A percentile compares a stretch with the other conserved stretches of the same genome.
These are phyloP conservation scores for Yarrowia galli DNA, from an alignment of 1,139 yeast genomes.

Conservation along the genomic window DNA sequence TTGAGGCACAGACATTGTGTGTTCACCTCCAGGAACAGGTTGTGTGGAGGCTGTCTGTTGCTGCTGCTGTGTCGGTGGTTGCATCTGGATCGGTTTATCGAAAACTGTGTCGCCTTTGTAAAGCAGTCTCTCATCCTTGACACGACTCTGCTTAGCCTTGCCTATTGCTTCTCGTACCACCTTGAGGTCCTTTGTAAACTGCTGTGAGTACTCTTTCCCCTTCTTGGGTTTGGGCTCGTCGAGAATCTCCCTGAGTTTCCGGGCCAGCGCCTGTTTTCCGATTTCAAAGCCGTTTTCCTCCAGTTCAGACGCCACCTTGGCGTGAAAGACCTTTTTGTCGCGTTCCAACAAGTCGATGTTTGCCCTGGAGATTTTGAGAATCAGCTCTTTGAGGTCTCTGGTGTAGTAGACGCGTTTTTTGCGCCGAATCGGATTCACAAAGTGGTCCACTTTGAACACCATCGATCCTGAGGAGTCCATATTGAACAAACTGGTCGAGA, in stretches of 20 bases:
- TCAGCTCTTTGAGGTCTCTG: slow-evolving; percentile 33
- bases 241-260: slow-evolving; percentile 21
- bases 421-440: slow-evolving; percentile 13
- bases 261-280: slow-evolving; percentile 9
- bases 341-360: slow-evolving; percentile 18
- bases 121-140: slow-evolving; percentile 16
- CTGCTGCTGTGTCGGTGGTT: not conserved
- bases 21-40: slow-evolving; percentile 5
- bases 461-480: slow-evolving; percentile 28
- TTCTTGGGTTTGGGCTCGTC: slow-evolving; percentile 4
- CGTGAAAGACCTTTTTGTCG: slow-evolving; percentile 22
- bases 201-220: slow-evolving; percentile 2
- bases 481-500: not conserved
- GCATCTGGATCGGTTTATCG: slow-evolving; percentile 15
- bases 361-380: slow-evolving; percentile 18
- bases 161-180: slow-evolving; percentile 11
- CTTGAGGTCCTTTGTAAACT: not conserved
- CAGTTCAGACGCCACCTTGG: slow-evolving; percentile 25
- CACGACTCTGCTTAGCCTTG: not conserved
- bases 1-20: slow-evolving; percentile 17
- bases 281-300: slow-evolving; percentile 27
- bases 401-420: slow-evolving; percentile 33
- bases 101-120: slow-evolving; percentile 23
- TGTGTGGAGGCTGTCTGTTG: not conserved
- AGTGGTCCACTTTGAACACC: slow-evolving; percentile 36